Base-by-base conservation (phyloP, 2,329 filamentous ascomycete species). In the Corniculantispora saksenae region DNA sequence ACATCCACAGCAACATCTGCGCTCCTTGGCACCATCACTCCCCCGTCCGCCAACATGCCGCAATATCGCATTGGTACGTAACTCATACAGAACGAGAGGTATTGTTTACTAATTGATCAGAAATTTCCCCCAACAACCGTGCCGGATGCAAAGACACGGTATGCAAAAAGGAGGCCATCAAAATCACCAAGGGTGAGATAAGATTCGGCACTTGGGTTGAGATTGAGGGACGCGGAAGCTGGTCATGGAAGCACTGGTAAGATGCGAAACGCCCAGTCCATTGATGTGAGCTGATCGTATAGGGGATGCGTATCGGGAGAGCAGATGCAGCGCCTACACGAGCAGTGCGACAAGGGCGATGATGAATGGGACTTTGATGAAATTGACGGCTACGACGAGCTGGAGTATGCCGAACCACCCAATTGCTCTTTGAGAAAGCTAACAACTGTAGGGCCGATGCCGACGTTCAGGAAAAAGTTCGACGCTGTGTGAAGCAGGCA, bases 301-400 rank as follows among this genome's bases (percentile, higher is more conserved):
- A 97, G 94, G 94, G 94, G 94, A 35, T 98, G 94, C 72, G 87
- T 94, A 43, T 97, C 93, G 19, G 93, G 93, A 25, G 82, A 84
- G 63, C 87, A 92, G 72, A 80, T 97, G 66, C 72, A 81, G 64
- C 89, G 91, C 68, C 78, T 93, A 56, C 85, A 89, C 66, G 82
- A 88, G 7, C 76, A 80, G 9, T 83, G 88, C 67, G 80, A 79
- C 23, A 69, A 79, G 43, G 78, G 76, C 13, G 77, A 79, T n/a
- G 81, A 78, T 35, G 77, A 77, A 1, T 84, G 81, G 63, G 84
- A 93, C 66, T 86, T 86, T 70, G 86, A 91, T 53, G 78, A 85
- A 66, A 82, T 97, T 64, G 92, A 97, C 74, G 93, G 92, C 66
- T 96, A 86, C 68, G 92, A 96, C 25, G 92, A 95, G 68, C 78